phyloP scores from a whole-genome alignment of 768 basidiomycete genomes.

The Lactarius sanguifluus region DNA sequence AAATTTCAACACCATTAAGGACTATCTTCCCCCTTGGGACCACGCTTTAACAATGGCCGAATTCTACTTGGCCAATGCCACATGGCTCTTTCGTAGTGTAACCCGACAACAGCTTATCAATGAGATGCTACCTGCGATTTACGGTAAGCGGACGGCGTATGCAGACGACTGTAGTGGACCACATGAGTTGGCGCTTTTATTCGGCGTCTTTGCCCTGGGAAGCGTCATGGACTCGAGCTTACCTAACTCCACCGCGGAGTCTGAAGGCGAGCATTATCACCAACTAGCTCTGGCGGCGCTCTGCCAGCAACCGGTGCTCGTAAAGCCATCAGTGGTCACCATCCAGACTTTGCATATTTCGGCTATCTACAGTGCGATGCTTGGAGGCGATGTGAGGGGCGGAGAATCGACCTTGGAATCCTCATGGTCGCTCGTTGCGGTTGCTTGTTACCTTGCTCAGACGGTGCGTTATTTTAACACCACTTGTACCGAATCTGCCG shows the following conservation, averaged over 20 bases:
- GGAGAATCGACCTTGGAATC: conserved; percentile 71
- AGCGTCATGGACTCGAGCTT: conserved; percentile 37
- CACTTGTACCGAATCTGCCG: background rate
- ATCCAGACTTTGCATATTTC: conserved; percentile 70
- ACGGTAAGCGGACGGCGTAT: conserved; percentile 40
- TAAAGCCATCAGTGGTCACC: conserved; percentile 68
- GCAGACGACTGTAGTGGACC: conserved; percentile 34
- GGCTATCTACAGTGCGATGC: conserved; percentile 71
- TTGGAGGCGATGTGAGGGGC: conserved; percentile 53
- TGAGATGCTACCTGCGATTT: conserved; percentile 62
- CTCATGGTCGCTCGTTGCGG: conserved; percentile 63
- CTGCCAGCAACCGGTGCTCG: conserved; percentile 63
- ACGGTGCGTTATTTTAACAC: conserved; percentile 45
- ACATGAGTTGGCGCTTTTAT: conserved; percentile 37
- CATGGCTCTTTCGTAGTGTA: conserved; percentile 65
- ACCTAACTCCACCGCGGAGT: conserved; percentile 38
- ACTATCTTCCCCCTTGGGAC: conserved; percentile 45
- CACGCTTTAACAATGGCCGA: conserved; percentile 64
- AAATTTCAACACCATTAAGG: conserved; percentile 31
- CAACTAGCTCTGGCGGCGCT: conserved; percentile 65
- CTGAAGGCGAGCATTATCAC: conserved; percentile 60
- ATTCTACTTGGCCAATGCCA: conserved; percentile 60
- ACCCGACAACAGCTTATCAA: conserved; percentile 68
- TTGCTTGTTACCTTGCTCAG: conserved; percentile 66
- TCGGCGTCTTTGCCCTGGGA: conserved; percentile 36